Base-by-base conservation (phyloP, 805 yeast species). In the Hanseniaspora hatyaiensis region DNA sequence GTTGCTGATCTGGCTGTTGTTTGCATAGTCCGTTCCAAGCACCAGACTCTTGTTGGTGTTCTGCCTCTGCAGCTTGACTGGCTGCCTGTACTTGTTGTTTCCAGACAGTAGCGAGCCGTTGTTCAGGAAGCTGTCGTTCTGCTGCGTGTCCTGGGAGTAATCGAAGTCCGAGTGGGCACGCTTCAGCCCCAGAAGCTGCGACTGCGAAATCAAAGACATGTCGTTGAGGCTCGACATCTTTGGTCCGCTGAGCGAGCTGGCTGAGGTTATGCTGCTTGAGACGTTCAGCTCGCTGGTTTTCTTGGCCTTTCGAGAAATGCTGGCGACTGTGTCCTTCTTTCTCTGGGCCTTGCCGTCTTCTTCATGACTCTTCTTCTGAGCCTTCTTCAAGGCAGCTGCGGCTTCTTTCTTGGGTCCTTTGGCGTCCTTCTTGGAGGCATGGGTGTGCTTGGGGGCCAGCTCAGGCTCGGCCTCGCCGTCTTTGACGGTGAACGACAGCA, bases 401-500 rank as follows among this genome's bases (percentile, higher is more conserved):
- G 20, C 12, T 24, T 41, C 37, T 19, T 34, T 36, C n/a, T 32
- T 19, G 9, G 51, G 51, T 34, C 57, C 57, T 18, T 57, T 50
- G 39, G 62, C 58, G 38, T 69, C 58, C 37, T 66, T 65, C 39
- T 73, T 65, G 2, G 83, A 70, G 5, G 82, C 77, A 57, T 81
- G 79, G 44, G 77, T 81, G 55, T 78, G 81, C 54, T 78, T 75
- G 39, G 82, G 80, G 24, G 78, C 78, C 6, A 74, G 74, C 13
- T 80, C 79, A 2, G 79, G 78, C 9, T 75, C 66, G 11, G 63
- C 57, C 28, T 68, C 59, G 53, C 82, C 76, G 57, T 75, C 67
- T 47, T 69, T 50, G 50, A 74, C 63, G 55, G 65, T 64, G 58
- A 74, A 82, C 29, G 78, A 79, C 52, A 88, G 78, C 19, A 87